Evolutionary conservation across 2,329 filamentous ascomycete species (phyloP), one percentile per base, ranked within the genome.

Genomic region (Fusarium hostae): DNA sequence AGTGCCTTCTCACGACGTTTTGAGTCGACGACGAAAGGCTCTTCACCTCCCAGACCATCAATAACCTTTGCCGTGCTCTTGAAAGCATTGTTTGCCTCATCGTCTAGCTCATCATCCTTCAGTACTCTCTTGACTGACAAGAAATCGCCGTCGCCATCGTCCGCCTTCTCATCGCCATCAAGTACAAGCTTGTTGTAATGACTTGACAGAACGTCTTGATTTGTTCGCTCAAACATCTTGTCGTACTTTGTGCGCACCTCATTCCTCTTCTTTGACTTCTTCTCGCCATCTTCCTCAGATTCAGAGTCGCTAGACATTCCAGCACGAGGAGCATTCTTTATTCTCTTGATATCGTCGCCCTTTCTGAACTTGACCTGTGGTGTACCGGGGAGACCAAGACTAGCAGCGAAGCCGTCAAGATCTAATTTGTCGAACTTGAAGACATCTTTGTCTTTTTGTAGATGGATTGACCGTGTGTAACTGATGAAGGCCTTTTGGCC

Each of bases 1-100:
- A 98, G 88, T n/a, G 97, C 88, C 84, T 98, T 98, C 83, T 97
- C 95, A 74, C 94, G 91, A 28, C 96, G 94, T 81, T 98, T 97
- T 16, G 94, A 97, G 84, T 99, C 96, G 69, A 99, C 90, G 24
- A 97, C 84, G 47, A 97, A 86, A 4, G 93, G 89, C 32, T 92
- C 89, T 52, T 92, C 89, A 68, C 91, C 91, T 45, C 91, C 91
- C 16, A 92, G 86, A 3, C 91, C 87, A 41, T 88, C 82, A 52
- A 98, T 86, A 5, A 90, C 86, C 81, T 90, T 92, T 28, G 82
- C 81, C 7, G 81, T 82, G 40, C 79, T 75, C 60, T 80, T 80
- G 26, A 81, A 82, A 6, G 84, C 84, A n/a, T 81, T 81, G 7
- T 80, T 82, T 13, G 85, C 82, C 4, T 84, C 86, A 4, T 85